A percentile compares a stretch with the other conserved stretches of the same genome.
Conservation (phyloP, 768 basidiomycete genomes). For the Neoboletus brunneissimus region DNA sequence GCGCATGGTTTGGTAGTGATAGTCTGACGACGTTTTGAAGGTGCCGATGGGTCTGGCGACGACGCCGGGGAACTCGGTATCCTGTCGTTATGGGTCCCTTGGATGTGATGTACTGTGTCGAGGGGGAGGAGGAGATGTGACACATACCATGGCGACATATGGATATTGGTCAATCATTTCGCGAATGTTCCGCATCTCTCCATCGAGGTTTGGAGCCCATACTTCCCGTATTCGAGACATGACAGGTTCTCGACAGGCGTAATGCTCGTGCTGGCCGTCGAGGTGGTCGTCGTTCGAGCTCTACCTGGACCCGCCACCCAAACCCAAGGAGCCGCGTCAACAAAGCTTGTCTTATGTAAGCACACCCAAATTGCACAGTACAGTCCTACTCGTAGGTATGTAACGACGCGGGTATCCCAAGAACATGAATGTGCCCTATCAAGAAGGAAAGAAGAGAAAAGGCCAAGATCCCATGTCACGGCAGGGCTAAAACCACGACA, state of each 20-base stretch:
- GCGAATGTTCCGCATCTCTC: conserved; percentile 87
- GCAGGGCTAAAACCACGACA: conserved; percentile 61
- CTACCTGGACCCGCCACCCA: conserved; percentile 10
- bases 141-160: conserved; percentile 87
- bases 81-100: conserved; percentile 46
- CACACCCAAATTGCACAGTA: conserved; percentile 7
- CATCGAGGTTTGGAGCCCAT: conserved; percentile 90
- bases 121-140: conserved; percentile 19
- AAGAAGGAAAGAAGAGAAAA: conserved; percentile 14
- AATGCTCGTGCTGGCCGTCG: conserved; percentile 1
- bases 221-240: conserved; percentile 93
- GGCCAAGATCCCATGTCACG: conserved; percentile 13
- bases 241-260: conserved; percentile 3
- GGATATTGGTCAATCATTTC: conserved; percentile 87
- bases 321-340: conserved; percentile 16
- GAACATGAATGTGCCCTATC: conserved; percentile 1
- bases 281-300: conserved; percentile 22
- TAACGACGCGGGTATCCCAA: conserved; percentile 12
- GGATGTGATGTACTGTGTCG: conserved; percentile 2
- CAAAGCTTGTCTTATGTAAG: conserved; percentile 27
- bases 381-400: neutral
- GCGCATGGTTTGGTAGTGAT: conserved; percentile 99
- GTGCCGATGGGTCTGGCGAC: conserved; percentile 95
- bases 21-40: conserved; percentile 96
- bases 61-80: conserved; percentile 98